These are phyloP conservation scores for Rhizopogon vesiculosus DNA, from an alignment of 768 basidiomycete species.

Conservation along the genomic window DNA sequence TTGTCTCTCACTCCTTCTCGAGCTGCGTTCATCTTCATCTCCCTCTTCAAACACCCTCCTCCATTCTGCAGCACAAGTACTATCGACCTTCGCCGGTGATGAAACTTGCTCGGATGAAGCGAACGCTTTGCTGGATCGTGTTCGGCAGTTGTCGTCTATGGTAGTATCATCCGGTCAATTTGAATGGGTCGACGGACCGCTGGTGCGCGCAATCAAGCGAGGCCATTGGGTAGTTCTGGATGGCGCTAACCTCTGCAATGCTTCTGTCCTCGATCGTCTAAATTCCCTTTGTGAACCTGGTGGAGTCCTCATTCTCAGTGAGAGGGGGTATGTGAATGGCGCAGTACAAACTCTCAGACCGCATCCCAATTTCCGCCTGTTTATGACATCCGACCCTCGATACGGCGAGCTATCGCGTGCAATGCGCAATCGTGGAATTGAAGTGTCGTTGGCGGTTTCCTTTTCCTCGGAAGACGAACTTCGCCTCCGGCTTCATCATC, in stretches of 20 bases:
- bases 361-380: slow-evolving; percentile 85
- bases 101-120: slow-evolving; percentile 16
- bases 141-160: slow-evolving; percentile 19
- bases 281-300: slow-evolving; percentile 92
- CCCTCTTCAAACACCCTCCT: slow-evolving; percentile 18
- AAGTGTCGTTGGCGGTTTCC: slow-evolving; percentile 52
- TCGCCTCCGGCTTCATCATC: slow-evolving; percentile 42
- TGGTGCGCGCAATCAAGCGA: slow-evolving; percentile 77
- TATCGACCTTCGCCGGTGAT: slow-evolving; percentile 11
- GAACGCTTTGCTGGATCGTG: slow-evolving; percentile 15
- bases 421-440: slow-evolving; percentile 96
- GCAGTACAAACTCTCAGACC: slow-evolving; percentile 70
- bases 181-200: slow-evolving; percentile 94
- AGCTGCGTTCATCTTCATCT: slow-evolving; percentile 10
- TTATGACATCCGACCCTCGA: slow-evolving; percentile 91
- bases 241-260: slow-evolving; percentile 90
- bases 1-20: slow-evolving; percentile 9
- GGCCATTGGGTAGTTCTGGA: slow-evolving; percentile 92
- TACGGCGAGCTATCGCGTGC: slow-evolving; percentile 94
- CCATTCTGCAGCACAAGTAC: slow-evolving; percentile 18
- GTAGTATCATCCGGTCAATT: slow-evolving; percentile 50
- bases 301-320: slow-evolving; percentile 80
- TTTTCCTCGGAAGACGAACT: slow-evolving; percentile 40
- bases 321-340: slow-evolving; percentile 81
- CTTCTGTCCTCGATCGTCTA: slow-evolving; percentile 92